Evolutionary conservation across 352 stramenopile genomes (phyloP).

Genomic region (Elongisporangium senticosum): DNA sequence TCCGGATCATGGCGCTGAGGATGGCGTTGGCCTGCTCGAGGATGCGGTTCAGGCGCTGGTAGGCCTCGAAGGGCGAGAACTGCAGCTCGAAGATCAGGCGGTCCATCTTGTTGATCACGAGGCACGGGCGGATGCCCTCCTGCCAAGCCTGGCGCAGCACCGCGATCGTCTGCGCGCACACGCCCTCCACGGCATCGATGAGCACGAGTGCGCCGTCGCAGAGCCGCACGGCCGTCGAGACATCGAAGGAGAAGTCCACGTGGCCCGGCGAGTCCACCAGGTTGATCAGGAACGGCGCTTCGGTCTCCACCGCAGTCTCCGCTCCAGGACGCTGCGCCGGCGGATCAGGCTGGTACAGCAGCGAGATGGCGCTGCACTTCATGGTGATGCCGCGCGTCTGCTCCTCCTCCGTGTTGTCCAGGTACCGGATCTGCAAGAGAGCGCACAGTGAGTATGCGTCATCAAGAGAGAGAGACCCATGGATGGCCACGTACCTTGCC

Average conservation of each 20-base stretch:
- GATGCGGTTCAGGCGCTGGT: slow-evolving; percentile 90
- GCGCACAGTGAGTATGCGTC: not conserved
- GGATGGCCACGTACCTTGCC: slow-evolving; percentile 61
- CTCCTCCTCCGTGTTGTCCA: slow-evolving; percentile 94
- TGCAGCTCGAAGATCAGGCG: slow-evolving; percentile 92
- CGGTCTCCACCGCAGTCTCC: slow-evolving; percentile 10
- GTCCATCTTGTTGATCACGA: slow-evolving; percentile 98
- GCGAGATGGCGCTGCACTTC: slow-evolving; percentile 94
- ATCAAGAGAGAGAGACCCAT: not conserved
- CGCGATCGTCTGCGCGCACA: slow-evolving; percentile 93
- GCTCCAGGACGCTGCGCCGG: slow-evolving; percentile 2
- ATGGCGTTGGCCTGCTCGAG: slow-evolving; percentile 88
- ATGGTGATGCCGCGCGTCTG: slow-evolving; percentile 97
- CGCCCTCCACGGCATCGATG: slow-evolving; percentile 95
- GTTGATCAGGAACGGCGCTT: slow-evolving; percentile 89
- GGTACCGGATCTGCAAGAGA: slow-evolving; percentile 79
- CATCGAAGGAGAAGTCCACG: slow-evolving; percentile 95
- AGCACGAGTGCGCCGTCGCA: slow-evolving; percentile 93
- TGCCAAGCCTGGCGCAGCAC: slow-evolving; percentile 93
- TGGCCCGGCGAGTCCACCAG: slow-evolving; percentile 94
- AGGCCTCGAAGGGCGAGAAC: slow-evolving; percentile 88
- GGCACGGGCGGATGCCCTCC: slow-evolving; percentile 90
- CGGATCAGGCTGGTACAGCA: slow-evolving; percentile 80
- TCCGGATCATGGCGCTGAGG: slow-evolving; percentile 77
- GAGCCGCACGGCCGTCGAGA: slow-evolving; percentile 93